Evolutionary conservation across 805 yeast genomes (phyloP).

Genomic region (Yamadazyma olivae): DNA sequence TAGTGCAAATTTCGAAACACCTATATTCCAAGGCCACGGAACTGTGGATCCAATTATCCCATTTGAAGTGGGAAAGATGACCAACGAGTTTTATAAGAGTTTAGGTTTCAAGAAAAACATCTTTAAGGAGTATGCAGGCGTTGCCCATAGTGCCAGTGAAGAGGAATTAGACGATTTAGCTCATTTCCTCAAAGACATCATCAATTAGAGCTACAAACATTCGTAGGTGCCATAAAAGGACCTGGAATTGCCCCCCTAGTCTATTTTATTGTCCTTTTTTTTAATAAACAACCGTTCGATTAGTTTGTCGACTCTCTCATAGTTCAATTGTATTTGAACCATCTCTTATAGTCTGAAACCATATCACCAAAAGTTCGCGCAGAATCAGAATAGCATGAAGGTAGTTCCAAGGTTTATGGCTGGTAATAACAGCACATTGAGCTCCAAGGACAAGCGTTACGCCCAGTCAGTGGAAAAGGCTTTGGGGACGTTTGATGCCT

Average conservation of each 20-base stretch:
- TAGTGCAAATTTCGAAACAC: slow-evolving; percentile 54
- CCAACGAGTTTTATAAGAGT: slow-evolving; percentile 44
- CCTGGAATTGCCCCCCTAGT: too few relatives aligned
- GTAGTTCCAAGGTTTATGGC: too few relatives aligned
- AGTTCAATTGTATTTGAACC: too few relatives aligned
- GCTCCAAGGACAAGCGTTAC: slow-evolving; percentile 14
- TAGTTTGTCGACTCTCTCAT: too few relatives aligned
- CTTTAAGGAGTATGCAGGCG: slow-evolving; percentile 56
- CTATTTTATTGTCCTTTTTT: neutral
- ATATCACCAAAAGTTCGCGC: too few relatives aligned
- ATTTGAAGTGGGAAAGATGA: slow-evolving; percentile 33
- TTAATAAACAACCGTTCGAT: too few relatives aligned
- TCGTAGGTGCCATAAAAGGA: too few relatives aligned
- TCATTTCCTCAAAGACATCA: slow-evolving; percentile 25
- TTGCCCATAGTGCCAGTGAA: slow-evolving; percentile 66
- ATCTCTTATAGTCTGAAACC: too few relatives aligned
- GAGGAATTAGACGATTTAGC: slow-evolving; percentile 61
- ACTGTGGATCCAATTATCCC: slow-evolving; percentile 66
- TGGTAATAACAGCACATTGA: too few relatives aligned
- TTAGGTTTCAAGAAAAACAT: slow-evolving; percentile 38
- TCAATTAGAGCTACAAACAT: slow-evolving; percentile 8
- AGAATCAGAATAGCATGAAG: too few relatives aligned
- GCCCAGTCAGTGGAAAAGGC: slow-evolving; percentile 12
- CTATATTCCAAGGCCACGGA: slow-evolving; percentile 89
- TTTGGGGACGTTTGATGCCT: slow-evolving; percentile 50